Percentiles rank a stretch among this genome's conserved stretches.
phyloP scores from a whole-genome alignment of 2,329 filamentous ascomycete species.

The Fusarium drepaniforme region DNA sequence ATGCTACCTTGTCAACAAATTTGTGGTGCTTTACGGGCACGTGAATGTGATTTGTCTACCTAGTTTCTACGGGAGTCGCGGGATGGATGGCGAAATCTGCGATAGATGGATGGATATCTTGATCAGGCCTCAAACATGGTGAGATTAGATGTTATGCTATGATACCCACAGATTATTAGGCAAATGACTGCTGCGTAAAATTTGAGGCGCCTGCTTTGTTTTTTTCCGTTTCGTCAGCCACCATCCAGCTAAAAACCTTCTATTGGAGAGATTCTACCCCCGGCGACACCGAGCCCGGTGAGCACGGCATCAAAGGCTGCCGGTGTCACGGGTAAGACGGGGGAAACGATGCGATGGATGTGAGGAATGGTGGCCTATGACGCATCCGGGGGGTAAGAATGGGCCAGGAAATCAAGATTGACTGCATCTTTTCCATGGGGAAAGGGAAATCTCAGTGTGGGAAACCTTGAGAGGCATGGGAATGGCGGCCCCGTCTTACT shows the following conservation, averaged over 20 bases:
- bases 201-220: conserved; percentile 12
- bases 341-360: not conserved
- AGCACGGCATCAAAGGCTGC: conserved; percentile 1
- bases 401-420: not conserved
- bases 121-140: not conserved
- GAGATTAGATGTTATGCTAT: not conserved
- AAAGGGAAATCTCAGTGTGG: not conserved
- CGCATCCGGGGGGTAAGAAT: not conserved
- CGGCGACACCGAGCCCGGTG: not conserved
- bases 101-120: not conserved
- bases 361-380: not conserved
- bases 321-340: not conserved
- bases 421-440: not conserved
- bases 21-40: not conserved
- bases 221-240: conserved; percentile 10
- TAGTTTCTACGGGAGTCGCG: conserved; percentile 3
- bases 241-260: conserved; percentile 10
- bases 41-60: not conserved
- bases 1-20: not conserved
- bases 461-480: not conserved
- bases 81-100: not conserved
- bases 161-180: not conserved
- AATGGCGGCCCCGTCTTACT: conserved; percentile 4
- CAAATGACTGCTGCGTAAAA: not conserved
- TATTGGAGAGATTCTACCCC: not conserved